Percentiles rank a stretch among this genome's conserved stretches.
Evolutionary conservation across 176 grass and related monocot genomes (phyloP).

Genomic region (Triticum urartu): DNA sequence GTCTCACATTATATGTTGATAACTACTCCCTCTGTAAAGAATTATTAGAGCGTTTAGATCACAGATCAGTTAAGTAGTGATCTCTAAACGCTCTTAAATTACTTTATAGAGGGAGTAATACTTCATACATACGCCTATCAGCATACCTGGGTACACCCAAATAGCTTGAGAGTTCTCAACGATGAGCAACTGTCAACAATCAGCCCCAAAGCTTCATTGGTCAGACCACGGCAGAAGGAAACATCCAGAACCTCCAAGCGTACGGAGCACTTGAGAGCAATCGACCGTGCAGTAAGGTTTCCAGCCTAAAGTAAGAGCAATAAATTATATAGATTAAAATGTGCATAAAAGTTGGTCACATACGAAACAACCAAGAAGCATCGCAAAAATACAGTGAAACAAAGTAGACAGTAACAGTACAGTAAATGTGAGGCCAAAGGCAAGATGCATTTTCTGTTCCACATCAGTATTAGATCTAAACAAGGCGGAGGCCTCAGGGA

Average conservation of each 20-base stretch:
- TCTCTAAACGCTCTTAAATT: too few relatives aligned
- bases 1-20: not conserved
- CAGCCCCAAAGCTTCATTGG: slow-evolving; percentile 76
- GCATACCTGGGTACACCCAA: slow-evolving; percentile 93
- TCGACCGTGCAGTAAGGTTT: slow-evolving; percentile 76
- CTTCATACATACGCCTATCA: not conserved
- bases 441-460: slow-evolving; percentile 3
- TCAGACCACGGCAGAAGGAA: slow-evolving; percentile 87
- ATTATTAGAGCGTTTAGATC: too few relatives aligned
- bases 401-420: not conserved
- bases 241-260: slow-evolving; percentile 73
- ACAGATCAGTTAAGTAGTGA: too few relatives aligned
- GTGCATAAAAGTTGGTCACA: not conserved
- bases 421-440: not conserved
- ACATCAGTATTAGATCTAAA: not conserved
- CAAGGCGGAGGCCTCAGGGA: too few relatives aligned
- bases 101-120: too few relatives aligned
- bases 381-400: not conserved
- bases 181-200: slow-evolving; percentile 71
- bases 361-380: slow-evolving; percentile 15
- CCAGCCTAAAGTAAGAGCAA: slow-evolving; percentile 54
- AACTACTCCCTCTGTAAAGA: too few relatives aligned
- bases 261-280: slow-evolving; percentile 54
- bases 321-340: slow-evolving; percentile 10
- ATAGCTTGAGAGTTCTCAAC: slow-evolving; percentile 76